Conservation (phyloP, 768 basidiomycete species). For the Pilatotrama ljubarskyi region DNA sequence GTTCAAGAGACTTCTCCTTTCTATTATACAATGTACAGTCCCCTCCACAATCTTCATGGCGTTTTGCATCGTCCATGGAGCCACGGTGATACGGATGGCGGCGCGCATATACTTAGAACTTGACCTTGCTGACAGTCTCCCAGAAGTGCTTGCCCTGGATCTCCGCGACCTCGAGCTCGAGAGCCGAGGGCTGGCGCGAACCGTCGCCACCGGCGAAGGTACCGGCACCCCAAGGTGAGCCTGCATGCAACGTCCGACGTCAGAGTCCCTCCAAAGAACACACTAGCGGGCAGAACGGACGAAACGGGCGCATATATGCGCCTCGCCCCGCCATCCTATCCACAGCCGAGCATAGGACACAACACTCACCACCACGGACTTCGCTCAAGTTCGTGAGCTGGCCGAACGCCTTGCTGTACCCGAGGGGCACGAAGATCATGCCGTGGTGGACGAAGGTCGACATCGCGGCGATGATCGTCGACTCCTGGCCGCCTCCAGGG, state of each 20-base stretch:
- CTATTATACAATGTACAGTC: conserved; percentile 1
- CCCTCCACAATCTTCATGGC: background rate
- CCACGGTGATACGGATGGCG: background rate
- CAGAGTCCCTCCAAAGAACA: background rate
- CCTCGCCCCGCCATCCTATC: background rate
- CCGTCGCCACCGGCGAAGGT: conserved; percentile 58
- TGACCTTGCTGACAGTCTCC: conserved; percentile 43
- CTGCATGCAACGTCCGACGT: conserved; percentile 33
- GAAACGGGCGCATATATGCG: background rate
- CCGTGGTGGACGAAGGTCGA: conserved; percentile 58
- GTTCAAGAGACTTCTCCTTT: background rate
- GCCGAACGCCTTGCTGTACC: conserved; percentile 46
- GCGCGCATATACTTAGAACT: conserved; percentile 20
- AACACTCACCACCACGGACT: conserved; percentile 46
- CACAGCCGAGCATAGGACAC: background rate
- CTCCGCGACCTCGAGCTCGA: conserved; percentile 37
- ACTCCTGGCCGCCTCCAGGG: conserved; percentile 73
- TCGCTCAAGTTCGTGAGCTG: conserved; percentile 42
- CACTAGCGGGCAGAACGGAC: background rate
- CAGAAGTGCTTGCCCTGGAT: conserved; percentile 59
- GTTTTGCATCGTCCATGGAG: conserved; percentile 1
- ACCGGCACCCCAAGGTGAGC: conserved; percentile 83
- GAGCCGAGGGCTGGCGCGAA: conserved; percentile 51
- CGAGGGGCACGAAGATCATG: conserved; percentile 52
- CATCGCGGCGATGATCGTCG: conserved; percentile 39